Base-by-base conservation (phyloP, 2,329 filamentous ascomycete genomes). In the Zymoseptoria brevis region DNA sequence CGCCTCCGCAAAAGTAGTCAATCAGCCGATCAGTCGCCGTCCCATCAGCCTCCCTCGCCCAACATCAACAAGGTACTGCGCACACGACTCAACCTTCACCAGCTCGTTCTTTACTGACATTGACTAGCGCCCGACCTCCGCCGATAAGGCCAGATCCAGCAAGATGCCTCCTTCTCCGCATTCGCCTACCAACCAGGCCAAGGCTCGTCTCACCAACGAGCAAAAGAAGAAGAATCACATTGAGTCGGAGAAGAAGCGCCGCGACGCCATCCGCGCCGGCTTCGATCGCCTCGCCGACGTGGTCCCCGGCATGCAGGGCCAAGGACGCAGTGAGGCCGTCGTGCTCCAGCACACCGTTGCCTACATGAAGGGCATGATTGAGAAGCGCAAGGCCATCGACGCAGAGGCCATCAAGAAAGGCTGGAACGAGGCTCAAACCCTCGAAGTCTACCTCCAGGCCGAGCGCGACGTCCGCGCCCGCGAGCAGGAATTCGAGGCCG, bases 251-350 rank as follows among this genome's bases (percentile, higher is more conserved):
- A 81, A 83, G 68, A 84, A 87, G 74, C 83, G 86, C 41, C 83
- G 86, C 51, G 82, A 85, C 59, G 88, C 87, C 13, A 96, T 96
- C 65, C 83, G 91, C 53, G 85, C 89, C 60, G 89, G 88, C 58
- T 96, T 95, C 72, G 90, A 96, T 73, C 83, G 86, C 35, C 81
- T 96, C 24, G 89, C 89, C 16, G 83, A 86, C 56, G 80, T 95
- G 30, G 89, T 96, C 0, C 91, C 91, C 0, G 90, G 89, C 0
- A 80, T 95, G 56, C 83, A 89, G 67, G 91, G 91, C 0, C 88
- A 92, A 69, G 91, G 88, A 1, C 85, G 90, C 52, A 94, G 89
- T 64, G 91, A 96, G 73, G 89, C 89, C 26, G 80, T 90, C 19
- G 90, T 96, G n/a, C 79, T 96, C 21, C 84, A 86, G 63, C 74